Conservation (phyloP, 768 basidiomycete species). For the Gloeophyllum trabeum region DNA sequence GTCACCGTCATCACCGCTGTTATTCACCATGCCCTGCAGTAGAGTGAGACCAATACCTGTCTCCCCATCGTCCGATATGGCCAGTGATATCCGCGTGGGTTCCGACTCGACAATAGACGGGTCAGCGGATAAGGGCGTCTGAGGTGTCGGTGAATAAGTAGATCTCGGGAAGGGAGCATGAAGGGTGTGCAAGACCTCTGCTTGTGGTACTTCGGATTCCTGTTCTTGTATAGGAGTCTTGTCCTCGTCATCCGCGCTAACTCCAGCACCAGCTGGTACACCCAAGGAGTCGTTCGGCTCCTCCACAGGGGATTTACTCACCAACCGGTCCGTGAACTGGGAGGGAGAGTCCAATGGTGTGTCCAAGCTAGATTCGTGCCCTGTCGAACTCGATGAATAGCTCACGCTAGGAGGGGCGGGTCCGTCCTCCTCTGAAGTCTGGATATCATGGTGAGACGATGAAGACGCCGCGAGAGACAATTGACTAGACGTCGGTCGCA, state of each 20-base stretch:
- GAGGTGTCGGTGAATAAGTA: neutral
- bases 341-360: slow-evolving; percentile 13
- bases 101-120: too few species aligned
- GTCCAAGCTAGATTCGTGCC: slow-evolving; percentile 9
- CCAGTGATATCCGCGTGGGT: slow-evolving; percentile 19
- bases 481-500: neutral
- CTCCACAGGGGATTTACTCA: slow-evolving; percentile 8
- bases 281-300: neutral
- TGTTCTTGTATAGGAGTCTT: neutral
- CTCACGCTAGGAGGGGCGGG: slow-evolving; percentile 10
- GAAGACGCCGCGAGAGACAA: neutral
- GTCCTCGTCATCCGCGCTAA: neutral
- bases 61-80: slow-evolving; percentile 45
- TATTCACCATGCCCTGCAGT: slow-evolving; percentile 37
- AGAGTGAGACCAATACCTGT: slow-evolving; percentile 62
- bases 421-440: slow-evolving; percentile 7
- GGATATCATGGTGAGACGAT: neutral
- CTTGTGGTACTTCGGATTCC: slow-evolving; percentile 3
- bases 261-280: neutral
- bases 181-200: neutral
- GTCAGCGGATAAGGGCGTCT: neutral
- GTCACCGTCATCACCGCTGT: slow-evolving; percentile 12
- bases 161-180: slow-evolving; percentile 1
- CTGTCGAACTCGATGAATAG: slow-evolving; percentile 18
- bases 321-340: slow-evolving; percentile 8